These are phyloP conservation scores for Pisolithus thermaeus DNA, from an alignment of 1,284 basidiomycete species.

Conservation along the genomic window DNA sequence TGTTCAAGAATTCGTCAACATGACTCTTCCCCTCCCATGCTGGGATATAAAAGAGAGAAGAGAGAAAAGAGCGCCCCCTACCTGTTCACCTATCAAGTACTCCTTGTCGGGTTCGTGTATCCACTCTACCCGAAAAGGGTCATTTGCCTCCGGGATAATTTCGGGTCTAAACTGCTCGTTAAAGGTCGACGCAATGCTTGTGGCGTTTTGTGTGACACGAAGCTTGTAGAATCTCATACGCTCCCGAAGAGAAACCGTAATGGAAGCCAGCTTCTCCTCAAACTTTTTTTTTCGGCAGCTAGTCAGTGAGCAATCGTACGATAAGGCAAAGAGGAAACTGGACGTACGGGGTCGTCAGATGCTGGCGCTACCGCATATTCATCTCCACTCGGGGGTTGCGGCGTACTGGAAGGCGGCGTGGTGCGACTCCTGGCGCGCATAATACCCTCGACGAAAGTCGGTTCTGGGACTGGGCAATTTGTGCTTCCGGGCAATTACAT, in stretches of 20 bases:
- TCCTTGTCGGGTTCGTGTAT: conserved; percentile 49
- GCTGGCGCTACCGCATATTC: conserved; percentile 40
- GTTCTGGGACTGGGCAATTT: conserved; percentile 37
- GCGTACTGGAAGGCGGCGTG: conserved; percentile 11
- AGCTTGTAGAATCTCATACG: conserved; percentile 88
- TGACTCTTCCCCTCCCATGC: background rate
- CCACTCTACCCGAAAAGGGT: conserved; percentile 80
- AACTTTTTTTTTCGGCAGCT: conserved; percentile 39
- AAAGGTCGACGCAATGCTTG: conserved; percentile 67
- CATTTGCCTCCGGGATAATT: conserved; percentile 76
- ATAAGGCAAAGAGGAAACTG: background rate
- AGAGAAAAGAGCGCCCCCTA: conserved; percentile 22
- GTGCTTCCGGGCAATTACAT: conserved; percentile 70
- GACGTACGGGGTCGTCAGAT: conserved; percentile 59
- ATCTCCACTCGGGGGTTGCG: conserved; percentile 30
- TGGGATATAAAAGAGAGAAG: too few relatives aligned
- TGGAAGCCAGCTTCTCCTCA: conserved; percentile 66
- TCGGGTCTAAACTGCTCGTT: conserved; percentile 76
- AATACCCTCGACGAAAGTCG: conserved; percentile 44
- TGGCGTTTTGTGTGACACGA: conserved; percentile 70
- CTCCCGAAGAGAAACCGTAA: conserved; percentile 71
- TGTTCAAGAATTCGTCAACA: conserved; percentile 26
- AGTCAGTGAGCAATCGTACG: background rate
- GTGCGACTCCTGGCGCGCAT: conserved; percentile 40
- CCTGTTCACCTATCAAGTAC: conserved; percentile 67